Conservation (phyloP, 345 rosid genomes). For the Angophora floribunda region DNA sequence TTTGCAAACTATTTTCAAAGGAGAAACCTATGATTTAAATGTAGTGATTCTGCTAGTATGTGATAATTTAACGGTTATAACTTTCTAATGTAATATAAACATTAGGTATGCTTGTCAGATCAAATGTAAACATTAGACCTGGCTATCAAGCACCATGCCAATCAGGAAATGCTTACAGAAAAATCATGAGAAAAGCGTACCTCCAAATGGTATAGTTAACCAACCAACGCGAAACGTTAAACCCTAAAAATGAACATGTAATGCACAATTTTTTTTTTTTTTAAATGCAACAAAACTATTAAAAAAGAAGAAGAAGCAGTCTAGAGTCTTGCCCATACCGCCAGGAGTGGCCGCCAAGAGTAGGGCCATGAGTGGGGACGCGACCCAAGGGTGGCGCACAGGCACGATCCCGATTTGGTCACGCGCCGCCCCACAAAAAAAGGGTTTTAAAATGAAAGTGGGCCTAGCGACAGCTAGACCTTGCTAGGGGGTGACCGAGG, state of each 20-base stretch:
- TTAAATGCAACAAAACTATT: no score
- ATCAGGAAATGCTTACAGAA: background rate
- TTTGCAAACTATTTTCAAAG: background rate
- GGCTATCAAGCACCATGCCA: background rate
- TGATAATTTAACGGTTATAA: background rate
- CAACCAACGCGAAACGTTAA: background rate
- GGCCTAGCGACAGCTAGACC: no score
- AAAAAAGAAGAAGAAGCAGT: rapidly evolving
- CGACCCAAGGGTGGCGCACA: no score
- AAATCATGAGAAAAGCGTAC: background rate
- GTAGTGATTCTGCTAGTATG: background rate
- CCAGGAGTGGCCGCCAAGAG: background rate
- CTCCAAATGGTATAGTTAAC: background rate
- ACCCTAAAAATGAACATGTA: background rate
- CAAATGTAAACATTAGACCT: background rate
- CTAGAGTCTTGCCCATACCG: background rate
- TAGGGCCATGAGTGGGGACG: no score
- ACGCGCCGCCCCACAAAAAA: no score
- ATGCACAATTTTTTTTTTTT: rapidly evolving
- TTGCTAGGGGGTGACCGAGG: no score
- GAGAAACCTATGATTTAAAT: background rate
- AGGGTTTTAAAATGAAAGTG: no score
- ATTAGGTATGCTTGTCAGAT: background rate
- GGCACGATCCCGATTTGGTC: no score
- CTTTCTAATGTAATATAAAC: background rate